Evolutionary conservation across 2,329 filamentous ascomycete genomes (phyloP), one percentile per base, ranked within the genome.

Genomic region (Phialophora verrucosa): DNA sequence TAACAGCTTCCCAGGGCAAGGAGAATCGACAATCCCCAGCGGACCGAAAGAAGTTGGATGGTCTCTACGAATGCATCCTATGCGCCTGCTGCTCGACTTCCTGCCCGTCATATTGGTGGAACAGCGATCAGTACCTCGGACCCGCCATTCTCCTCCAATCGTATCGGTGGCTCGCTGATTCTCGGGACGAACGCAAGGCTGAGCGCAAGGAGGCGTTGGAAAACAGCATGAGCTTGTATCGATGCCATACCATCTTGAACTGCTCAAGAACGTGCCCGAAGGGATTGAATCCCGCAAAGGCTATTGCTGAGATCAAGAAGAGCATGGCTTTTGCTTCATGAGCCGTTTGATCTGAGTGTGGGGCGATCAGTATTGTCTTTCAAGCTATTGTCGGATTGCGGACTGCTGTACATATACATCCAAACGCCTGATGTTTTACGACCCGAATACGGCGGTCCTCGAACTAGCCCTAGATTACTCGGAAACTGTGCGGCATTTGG

Each of bases 81-180:
- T 99, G 95, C 85, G 94, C 94, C 74, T 99, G 95, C 89, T 99
- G 95, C 89, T 95, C 91, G 73, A 99, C 95, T 25, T 97, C 94
- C 55, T 99, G 95, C 86, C 95, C 95, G n/a, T 97, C 93, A 20
- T 99, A 99, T 87, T 99, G 95, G 95, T 99, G 95, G 95, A 99
- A 99, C 85, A 89, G 90, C 74, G 93, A 98, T 83, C 93, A 98
- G 82, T 99, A 99, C 84, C 91, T 99, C 59, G 95, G 95, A 70
- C 95, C 95, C 67, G 95, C 95, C 73, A 92, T 99, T 68, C 90
- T 99, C 61, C 88, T 99, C 73, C 95, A 99, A 60, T 97, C 93
- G 8, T 99, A 98, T 88, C 89, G 94, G 78, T 99, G 95, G 95
- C 86, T 99, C 73, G 91, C 90, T 77, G 95, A 99, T 80, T 96